Base-by-base conservation (phyloP, 345 rosid species). In the Clarkia xantiana region DNA sequence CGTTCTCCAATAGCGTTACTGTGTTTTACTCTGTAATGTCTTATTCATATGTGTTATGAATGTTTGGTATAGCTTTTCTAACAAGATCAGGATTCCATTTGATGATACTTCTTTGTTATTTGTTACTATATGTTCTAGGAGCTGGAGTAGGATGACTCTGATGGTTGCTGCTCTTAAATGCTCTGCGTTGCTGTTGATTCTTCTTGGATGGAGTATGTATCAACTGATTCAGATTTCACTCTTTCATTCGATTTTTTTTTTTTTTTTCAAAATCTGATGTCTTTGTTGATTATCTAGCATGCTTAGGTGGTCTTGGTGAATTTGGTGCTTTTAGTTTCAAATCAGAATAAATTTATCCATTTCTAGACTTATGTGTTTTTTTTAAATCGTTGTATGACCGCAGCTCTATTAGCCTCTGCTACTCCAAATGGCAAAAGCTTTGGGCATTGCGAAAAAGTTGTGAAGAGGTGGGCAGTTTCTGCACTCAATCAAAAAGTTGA, bases 401-500 rank as follows among this genome's bases (percentile, higher is more conserved):
- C 36, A 29, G 36, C 43, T 67, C 2, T 56, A 40, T 58, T 61
- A 72, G 95, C 64, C 51, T 49, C 72, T 67, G 81, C 53, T 46
- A 67, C 77, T 44, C 25, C 69, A 18, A 50, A 62, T 52, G 52
- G 62, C 34, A 51, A 54, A 60, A 84, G 76, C 52, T 76, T 71
- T 62, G 71, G 65, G 40, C 65, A 69, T 13, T 91, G 98, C 49
- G 83, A 83, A 52, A 71, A 52, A 42, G 61, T 71, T 61, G 96
- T 91, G 45, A 77, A 71, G 59, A 64, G 17, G 2, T 91, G 96
- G 98, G 82, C 81, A 9, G 40, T 53, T 46, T 67, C 86, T 56
- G 76, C 88, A 18, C 73, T 62, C 47, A 73, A 68, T 59, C 71
- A 69, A 57, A 72, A 75, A 62, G 52, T 64, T 44, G 59, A 56